phyloP scores from a whole-genome alignment of 345 rosid genomes.

The Noccaea bulbosa region DNA sequence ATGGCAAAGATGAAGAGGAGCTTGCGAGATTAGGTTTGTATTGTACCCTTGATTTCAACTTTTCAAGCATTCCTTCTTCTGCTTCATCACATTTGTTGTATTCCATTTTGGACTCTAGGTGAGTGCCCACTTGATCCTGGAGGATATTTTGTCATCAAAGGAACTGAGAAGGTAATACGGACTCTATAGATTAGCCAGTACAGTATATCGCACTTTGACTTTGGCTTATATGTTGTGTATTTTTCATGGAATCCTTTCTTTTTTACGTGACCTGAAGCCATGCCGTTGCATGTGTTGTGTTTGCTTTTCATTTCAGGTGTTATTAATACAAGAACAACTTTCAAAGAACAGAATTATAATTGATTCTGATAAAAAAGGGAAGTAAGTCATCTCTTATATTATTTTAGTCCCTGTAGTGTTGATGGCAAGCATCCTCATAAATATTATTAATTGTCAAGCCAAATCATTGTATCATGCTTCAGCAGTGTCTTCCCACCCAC shows the following conservation, averaged over 20 bases:
- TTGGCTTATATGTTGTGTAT: slow-evolving; percentile 20
- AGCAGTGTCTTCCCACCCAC: slow-evolving; percentile 1
- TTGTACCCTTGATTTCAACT: slow-evolving; percentile 21
- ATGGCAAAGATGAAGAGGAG: slow-evolving; percentile 89
- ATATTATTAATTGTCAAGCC: slow-evolving; percentile 18
- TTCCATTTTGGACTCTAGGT: slow-evolving; percentile 53
- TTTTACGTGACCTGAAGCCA: slow-evolving; percentile 17
- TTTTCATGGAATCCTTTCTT: background rate
- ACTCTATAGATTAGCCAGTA: slow-evolving; percentile 26
- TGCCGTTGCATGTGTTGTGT: slow-evolving; percentile 22
- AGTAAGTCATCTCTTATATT: slow-evolving; percentile 62
- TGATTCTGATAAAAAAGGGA: slow-evolving; percentile 89
- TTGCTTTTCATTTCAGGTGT: slow-evolving; percentile 64
- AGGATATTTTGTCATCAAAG: slow-evolving; percentile 90
- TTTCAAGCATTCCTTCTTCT: background rate
- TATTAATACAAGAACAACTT: slow-evolving; percentile 93
- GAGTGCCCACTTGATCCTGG: slow-evolving; percentile 99
- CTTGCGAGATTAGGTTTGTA: slow-evolving; percentile 84
- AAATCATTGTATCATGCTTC: slow-evolving; percentile 5
- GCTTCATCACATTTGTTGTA: slow-evolving; percentile 22
- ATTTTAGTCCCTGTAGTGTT: slow-evolving; percentile 14
- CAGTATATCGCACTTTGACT: slow-evolving; percentile 14
- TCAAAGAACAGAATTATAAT: slow-evolving; percentile 93
- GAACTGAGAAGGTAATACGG: slow-evolving; percentile 76
- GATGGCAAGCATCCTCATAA: slow-evolving; percentile 16